phyloP scores from a whole-genome alignment of 768 basidiomycete genomes.

The Tremella yokohamensis region DNA sequence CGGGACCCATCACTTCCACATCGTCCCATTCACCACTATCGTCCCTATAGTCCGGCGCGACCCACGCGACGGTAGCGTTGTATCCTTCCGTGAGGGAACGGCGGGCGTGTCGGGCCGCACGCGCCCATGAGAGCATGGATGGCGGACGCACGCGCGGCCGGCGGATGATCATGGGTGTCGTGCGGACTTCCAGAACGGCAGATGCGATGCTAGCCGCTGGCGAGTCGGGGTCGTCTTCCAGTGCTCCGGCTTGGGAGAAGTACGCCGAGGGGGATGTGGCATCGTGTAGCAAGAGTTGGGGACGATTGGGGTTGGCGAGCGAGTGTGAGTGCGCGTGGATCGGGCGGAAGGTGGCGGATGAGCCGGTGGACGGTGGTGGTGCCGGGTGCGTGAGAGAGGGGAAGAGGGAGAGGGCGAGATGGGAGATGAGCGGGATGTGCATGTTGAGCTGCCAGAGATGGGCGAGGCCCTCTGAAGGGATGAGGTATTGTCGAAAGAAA shows the following conservation, averaged over 20 bases:
- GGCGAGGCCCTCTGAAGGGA: not conserved
- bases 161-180: slow-evolving; percentile 31
- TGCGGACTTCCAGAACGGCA: slow-evolving; percentile 31
- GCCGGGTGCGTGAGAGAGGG: slow-evolving; percentile 5
- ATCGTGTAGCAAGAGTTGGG: slow-evolving; percentile 36
- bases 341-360: slow-evolving; percentile 37
- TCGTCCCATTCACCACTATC: slow-evolving; percentile 60
- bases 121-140: slow-evolving; percentile 34
- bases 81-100: not conserved
- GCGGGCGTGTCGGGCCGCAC: slow-evolving; percentile 4
- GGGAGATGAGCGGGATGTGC: slow-evolving; percentile 39
- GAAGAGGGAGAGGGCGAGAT: slow-evolving; percentile 22
- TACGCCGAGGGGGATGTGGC: slow-evolving; percentile 10
- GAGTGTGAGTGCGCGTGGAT: slow-evolving; percentile 45
- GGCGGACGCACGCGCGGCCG: slow-evolving; percentile 37
- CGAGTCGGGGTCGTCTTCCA: not conserved
- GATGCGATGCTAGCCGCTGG: slow-evolving; percentile 13
- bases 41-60: slow-evolving; percentile 36
- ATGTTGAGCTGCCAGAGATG: slow-evolving; percentile 21
- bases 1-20: slow-evolving; percentile 64
- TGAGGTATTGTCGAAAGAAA: not conserved
- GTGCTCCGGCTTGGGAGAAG: not conserved
- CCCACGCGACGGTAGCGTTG: slow-evolving; percentile 20
- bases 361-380: not conserved
- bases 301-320: slow-evolving; percentile 6